A percentile compares a stretch with the other conserved stretches of the same genome.
Conservation (phyloP, 805 yeast species). For the Candida ficus region DNA sequence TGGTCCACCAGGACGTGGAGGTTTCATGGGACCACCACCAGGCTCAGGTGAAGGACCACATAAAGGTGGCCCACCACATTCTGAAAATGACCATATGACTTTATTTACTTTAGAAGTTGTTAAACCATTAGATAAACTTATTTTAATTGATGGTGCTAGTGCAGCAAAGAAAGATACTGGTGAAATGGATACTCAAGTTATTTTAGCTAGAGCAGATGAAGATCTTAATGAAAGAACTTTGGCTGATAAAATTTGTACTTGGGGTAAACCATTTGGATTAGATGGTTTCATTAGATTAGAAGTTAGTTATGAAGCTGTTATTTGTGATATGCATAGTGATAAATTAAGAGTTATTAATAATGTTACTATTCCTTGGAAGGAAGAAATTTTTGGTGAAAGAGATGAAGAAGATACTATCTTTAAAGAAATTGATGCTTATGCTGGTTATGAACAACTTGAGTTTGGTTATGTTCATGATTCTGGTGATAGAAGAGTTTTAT, state of each 20-base stretch:
- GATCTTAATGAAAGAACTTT: conserved; percentile 37
- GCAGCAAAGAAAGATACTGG: conserved; percentile 57
- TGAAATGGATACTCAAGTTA: conserved; percentile 54
- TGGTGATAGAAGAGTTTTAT: conserved; percentile 42
- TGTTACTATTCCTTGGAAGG: conserved; percentile 33
- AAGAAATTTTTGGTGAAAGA: conserved; percentile 11
- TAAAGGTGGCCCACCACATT: neutral
- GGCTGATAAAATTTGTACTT: conserved; percentile 48
- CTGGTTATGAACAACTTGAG: conserved; percentile 39
- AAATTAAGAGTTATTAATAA: conserved; percentile 43
- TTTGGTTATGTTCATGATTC: conserved; percentile 44
- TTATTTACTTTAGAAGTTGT: conserved; percentile 43
- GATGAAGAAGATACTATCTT: conserved; percentile 16
- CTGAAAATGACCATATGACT: conserved; percentile 12
- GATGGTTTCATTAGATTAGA: conserved; percentile 58
- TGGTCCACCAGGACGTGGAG: neutral
- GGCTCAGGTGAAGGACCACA: neutral
- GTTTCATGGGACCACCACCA: neutral
- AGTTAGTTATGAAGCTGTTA: conserved; percentile 54
- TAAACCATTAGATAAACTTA: conserved; percentile 42
- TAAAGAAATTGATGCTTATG: conserved; percentile 23
- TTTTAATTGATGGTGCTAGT: conserved; percentile 62
- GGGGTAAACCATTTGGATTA: conserved; percentile 45
- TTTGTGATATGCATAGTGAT: conserved; percentile 51
- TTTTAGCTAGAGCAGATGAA: conserved; percentile 33